Conservation (phyloP, 1,139 yeast species). For the Diutina catenulata region DNA sequence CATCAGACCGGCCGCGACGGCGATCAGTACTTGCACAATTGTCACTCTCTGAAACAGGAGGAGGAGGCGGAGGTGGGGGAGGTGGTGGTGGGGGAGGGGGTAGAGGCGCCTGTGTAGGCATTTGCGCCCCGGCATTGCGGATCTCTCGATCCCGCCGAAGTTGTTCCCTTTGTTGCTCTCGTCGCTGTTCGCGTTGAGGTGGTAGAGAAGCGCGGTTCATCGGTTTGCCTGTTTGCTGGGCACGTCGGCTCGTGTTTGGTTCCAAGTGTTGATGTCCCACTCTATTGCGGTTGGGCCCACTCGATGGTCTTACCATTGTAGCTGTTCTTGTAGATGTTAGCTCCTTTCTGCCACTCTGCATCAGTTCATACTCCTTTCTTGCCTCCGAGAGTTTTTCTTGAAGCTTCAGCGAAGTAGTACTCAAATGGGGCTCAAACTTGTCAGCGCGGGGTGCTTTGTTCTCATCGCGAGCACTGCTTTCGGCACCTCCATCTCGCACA, state of each 20-base stretch:
- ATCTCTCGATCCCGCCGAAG: not conserved
- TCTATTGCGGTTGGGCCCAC: too few relatives aligned
- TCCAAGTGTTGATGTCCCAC: not conserved
- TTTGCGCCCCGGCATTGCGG: not conserved
- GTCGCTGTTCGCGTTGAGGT: not conserved
- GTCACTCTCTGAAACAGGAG: too few relatives aligned
- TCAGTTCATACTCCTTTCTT: not conserved
- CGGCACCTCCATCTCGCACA: not conserved
- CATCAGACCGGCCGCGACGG: too few relatives aligned
- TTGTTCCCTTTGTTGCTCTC: not conserved
- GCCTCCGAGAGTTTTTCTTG: not conserved
- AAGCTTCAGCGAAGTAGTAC: too few relatives aligned
- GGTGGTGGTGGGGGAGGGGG: not conserved
- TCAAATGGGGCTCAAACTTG: too few relatives aligned
- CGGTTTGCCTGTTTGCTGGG: not conserved
- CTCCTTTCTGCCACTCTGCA: not conserved
- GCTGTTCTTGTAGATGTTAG: not conserved
- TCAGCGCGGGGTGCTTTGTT: too few relatives aligned
- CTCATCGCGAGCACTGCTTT: not conserved
- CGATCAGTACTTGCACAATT: too few relatives aligned
- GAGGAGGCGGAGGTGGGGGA: not conserved
- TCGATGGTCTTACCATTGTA: too few relatives aligned
- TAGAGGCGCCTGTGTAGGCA: not conserved
- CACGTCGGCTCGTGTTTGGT: not conserved
- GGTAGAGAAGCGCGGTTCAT: not conserved